Conservation (phyloP, 2,329 filamentous ascomycete species). For the Stachybotrys echinatus region DNA sequence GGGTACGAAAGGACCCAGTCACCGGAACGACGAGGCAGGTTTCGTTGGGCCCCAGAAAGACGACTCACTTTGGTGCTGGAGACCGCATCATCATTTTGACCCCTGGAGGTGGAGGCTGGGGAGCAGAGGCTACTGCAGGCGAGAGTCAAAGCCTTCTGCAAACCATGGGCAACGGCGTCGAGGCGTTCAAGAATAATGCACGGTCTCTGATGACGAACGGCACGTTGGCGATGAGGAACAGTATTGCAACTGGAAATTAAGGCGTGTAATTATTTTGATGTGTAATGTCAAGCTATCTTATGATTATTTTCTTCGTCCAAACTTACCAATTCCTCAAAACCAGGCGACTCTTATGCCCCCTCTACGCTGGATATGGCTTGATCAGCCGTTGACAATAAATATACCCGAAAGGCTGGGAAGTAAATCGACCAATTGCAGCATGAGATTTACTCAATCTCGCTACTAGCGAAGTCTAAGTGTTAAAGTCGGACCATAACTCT, state of each 20-base stretch:
- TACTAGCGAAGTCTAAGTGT: too few relatives aligned
- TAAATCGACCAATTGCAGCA: too few relatives aligned
- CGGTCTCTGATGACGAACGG: conserved; percentile 3
- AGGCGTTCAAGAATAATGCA: neutral
- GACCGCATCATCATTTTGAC: conserved; percentile 18
- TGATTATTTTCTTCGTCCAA: too few relatives aligned
- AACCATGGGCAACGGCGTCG: neutral
- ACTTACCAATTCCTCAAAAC: too few relatives aligned
- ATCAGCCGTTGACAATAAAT: too few relatives aligned
- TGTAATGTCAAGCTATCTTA: too few relatives aligned
- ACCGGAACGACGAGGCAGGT: conserved; percentile 25
- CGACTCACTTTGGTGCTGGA: conserved; percentile 12
- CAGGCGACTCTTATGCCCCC: too few relatives aligned
- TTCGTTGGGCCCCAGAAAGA: conserved; percentile 13
- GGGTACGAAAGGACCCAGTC: conserved; percentile 40
- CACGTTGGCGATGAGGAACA: conserved; percentile 1
- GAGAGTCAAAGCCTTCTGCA: neutral
- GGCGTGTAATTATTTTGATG: too few relatives aligned
- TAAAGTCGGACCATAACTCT: too few relatives aligned
- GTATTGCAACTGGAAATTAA: conserved; percentile 4
- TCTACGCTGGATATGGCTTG: too few relatives aligned
- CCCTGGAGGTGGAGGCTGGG: conserved; percentile 20
- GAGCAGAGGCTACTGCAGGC: conserved; percentile 2
- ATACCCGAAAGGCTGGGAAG: too few relatives aligned
- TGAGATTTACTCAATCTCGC: too few relatives aligned